These are phyloP conservation scores for Trypanosoma avium DNA, from an alignment of 208 protist species.

Conservation along the genomic window DNA sequence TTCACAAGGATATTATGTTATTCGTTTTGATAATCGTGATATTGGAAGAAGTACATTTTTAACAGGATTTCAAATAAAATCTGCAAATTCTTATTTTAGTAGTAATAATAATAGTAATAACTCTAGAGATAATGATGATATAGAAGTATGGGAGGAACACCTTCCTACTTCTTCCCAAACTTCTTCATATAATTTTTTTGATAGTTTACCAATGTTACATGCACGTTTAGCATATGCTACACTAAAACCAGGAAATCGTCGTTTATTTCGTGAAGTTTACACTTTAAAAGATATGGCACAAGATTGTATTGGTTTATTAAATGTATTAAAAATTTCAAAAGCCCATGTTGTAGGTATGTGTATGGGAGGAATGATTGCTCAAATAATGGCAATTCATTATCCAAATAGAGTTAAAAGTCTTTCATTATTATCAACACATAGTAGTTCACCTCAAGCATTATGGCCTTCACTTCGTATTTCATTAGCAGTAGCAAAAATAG, in stretches of 20 bases:
- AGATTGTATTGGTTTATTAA: slow-evolving; percentile 62
- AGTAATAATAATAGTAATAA: slow-evolving; percentile 11
- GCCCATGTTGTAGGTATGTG: slow-evolving; percentile 73
- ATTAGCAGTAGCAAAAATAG: slow-evolving; percentile 34
- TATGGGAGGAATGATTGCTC: slow-evolving; percentile 72
- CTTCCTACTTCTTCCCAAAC: background rate
- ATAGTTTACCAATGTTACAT: background rate
- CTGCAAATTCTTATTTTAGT: background rate
- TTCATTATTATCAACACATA: slow-evolving; percentile 48
- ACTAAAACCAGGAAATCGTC: background rate
- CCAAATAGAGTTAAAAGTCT: slow-evolving; percentile 51
- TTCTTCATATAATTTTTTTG: background rate
- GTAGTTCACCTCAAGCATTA: slow-evolving; percentile 22
- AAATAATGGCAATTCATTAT: slow-evolving; percentile 54
- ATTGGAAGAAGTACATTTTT: slow-evolving; percentile 75
- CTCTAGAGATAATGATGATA: background rate
- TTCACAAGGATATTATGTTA: slow-evolving; percentile 43
- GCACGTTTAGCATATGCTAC: slow-evolving; percentile 8
- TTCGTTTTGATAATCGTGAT: slow-evolving; percentile 82
- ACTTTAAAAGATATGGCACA: slow-evolving; percentile 47
- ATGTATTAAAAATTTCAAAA: slow-evolving; percentile 32
- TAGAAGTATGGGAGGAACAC: slow-evolving; percentile 6
- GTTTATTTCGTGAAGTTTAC: slow-evolving; percentile 18
- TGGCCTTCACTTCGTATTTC: slow-evolving; percentile 49
- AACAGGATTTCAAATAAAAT: background rate